phyloP scores from a whole-genome alignment of 345 rosid genomes.

The Syzygium grande region DNA sequence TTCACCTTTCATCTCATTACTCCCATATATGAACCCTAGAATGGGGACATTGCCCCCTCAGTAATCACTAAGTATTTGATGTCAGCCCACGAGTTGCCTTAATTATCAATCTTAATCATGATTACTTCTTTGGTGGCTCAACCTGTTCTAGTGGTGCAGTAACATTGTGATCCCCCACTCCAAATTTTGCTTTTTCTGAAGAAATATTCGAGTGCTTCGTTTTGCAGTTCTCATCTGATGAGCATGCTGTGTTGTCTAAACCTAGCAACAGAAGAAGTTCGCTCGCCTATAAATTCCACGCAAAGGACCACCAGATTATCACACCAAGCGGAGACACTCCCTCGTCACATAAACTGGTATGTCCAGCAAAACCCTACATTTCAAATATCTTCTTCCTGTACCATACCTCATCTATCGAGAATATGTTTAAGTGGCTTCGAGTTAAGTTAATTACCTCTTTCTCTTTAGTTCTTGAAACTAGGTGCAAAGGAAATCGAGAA shows the following conservation, averaged over 20 bases:
- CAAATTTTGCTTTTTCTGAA: not conserved
- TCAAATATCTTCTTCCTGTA: not conserved
- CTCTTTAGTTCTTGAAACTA: not conserved
- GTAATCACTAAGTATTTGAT: not conserved
- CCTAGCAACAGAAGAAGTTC: not conserved
- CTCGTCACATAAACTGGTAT: not conserved
- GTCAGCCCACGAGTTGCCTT: not conserved
- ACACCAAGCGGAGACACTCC: not conserved
- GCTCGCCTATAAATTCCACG: not conserved
- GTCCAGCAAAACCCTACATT: not conserved
- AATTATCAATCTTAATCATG: constrained; percentile 4
- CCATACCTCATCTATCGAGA: not conserved
- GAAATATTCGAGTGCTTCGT: not conserved
- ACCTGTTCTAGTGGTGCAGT: not conserved
- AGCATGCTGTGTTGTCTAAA: not conserved
- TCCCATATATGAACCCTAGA: constrained; percentile 1
- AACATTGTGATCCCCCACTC: not conserved
- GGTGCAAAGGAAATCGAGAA: not conserved
- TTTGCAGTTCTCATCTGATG: not conserved
- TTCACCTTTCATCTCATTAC: not conserved
- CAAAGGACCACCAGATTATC: not conserved
- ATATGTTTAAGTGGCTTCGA: not conserved
- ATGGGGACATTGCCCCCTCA: not conserved
- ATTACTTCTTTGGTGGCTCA: not conserved
- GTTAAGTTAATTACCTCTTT: not conserved